A percentile compares a stretch with the other conserved stretches of the same genome.
These are phyloP conservation scores for Cyberlindnera mrakii DNA, from an alignment of 805 yeast species.

Conservation along the genomic window DNA sequence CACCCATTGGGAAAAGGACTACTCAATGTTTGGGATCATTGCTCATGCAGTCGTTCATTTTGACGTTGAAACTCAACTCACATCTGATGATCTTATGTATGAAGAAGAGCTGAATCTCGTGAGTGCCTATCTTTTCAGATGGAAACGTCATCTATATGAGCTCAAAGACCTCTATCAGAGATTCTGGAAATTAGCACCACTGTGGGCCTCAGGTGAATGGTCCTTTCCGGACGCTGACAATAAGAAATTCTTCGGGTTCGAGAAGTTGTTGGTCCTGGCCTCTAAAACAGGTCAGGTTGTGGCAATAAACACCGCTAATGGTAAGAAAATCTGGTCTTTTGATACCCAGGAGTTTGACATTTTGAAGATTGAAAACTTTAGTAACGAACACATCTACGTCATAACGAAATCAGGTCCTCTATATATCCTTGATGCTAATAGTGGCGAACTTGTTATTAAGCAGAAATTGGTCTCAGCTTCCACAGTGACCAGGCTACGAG, in stretches of 20 bases:
- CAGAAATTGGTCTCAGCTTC: conserved; percentile 10
- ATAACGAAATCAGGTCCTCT: conserved; percentile 19
- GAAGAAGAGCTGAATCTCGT: conserved; percentile 26
- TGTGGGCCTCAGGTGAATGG: conserved; percentile 6
- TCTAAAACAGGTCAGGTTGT: conserved; percentile 36
- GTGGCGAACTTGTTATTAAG: conserved; percentile 23
- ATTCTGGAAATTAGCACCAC: conserved; percentile 9
- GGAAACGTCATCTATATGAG: conserved; percentile 23
- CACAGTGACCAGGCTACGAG: conserved; percentile 6
- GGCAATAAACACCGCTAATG: conserved; percentile 37
- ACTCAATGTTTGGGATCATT: conserved; percentile 32
- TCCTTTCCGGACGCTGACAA: conserved; percentile 1
- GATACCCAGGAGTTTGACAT: conserved; percentile 20
- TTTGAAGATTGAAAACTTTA: conserved; percentile 18
- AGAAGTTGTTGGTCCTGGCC: conserved; percentile 36
- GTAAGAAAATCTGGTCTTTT: conserved; percentile 34
- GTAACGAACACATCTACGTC: conserved; percentile 10
- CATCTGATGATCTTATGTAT: conserved; percentile 24
- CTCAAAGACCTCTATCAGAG: conserved; percentile 9
- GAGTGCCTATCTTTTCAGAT: conserved; percentile 28
- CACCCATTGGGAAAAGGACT: conserved; percentile 38
- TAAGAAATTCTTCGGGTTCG: conserved; percentile 38
- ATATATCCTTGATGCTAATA: conserved; percentile 18
- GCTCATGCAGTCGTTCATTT: conserved; percentile 29
- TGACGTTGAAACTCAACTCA: conserved; percentile 15